Evolutionary conservation across 129 eudicot genomes (phyloP).

Genomic region (Centella asiatica): DNA sequence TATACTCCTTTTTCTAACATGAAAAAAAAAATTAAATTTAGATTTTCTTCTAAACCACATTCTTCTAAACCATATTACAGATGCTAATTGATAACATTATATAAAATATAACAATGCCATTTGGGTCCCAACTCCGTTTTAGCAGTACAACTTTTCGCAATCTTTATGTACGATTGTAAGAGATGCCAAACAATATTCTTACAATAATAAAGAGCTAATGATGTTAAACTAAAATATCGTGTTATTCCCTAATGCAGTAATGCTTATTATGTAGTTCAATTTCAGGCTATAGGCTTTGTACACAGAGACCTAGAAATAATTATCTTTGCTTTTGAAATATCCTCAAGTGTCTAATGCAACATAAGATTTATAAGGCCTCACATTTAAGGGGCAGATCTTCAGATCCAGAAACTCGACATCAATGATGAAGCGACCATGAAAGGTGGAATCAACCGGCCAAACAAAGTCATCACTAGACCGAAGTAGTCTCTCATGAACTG

Average conservation of each 20-base stretch:
- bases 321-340: neutral
- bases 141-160: neutral
- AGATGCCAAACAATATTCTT: neutral
- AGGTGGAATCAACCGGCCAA: slow-evolving; percentile 74
- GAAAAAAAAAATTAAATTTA: neutral
- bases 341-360: neutral
- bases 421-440: slow-evolving; percentile 69
- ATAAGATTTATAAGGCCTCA: slow-evolving; percentile 24
- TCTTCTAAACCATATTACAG: too few relatives aligned
- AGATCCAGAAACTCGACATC: slow-evolving; percentile 94
- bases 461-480: slow-evolving; percentile 81
- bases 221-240: neutral
- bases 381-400: slow-evolving; percentile 59
- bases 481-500: slow-evolving; percentile 85
- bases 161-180: too few relatives aligned
- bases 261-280: neutral
- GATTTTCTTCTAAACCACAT: too few relatives aligned
- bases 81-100: too few relatives aligned
- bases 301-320: neutral
- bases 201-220: too few relatives aligned
- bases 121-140: too few relatives aligned
- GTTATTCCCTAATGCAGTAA: neutral
- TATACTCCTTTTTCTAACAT: neutral
- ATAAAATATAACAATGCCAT: too few relatives aligned
- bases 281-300: neutral